Evolutionary conservation across 2,329 filamentous ascomycete species (phyloP), one percentile per base, ranked within the genome.

Genomic region (Ceratocystis ficicola): DNA sequence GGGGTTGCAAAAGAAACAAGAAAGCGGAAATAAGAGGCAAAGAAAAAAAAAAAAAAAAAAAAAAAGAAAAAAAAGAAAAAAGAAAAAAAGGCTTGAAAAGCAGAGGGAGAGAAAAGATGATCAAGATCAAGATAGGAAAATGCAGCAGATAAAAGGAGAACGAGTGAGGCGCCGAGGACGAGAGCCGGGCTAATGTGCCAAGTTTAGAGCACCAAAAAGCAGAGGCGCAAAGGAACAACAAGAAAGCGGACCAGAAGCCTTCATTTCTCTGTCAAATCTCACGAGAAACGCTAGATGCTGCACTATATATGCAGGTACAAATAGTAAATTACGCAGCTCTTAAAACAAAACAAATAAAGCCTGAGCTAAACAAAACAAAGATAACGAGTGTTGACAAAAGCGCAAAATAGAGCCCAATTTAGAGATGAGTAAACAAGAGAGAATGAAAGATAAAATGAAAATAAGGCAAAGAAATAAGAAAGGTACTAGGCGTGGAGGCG

Each of bases 231-330:
- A 60, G 32, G 32, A 60, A 5, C 30, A 36, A 36, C 32, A 36
- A 36, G 32, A 36, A 36, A 36, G 32, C 32, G 32, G 20, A 50
- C 46, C 15, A 50, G 46, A 50, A 50, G 46, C 46, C 46, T 50
- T 32, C 22, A 44, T 62, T 62, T 62, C 59, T 62, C 41, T 44
- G 52, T 32, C 52, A 57, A 57, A 57, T 57, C 52, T 57, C 52
- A 57, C 28, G 28, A 57, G 52, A 32, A 57, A 30, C 52, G 28
- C 52, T 57, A 30, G 52, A 57, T 57, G 15, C 52, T 57, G 52
- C 52, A 32, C 52, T 57, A 57, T 57, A 30, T 36, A 30, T 57
- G 52, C 52, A 57, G 52, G 52, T 32, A 30, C 52, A 57, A 25
- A 55, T 30, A 17, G n/a, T 3, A 7, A 32, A 57, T 17, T 7